Evolutionary conservation across 768 basidiomycete genomes (phyloP).

Genomic region (Pisolithus microcarpus): DNA sequence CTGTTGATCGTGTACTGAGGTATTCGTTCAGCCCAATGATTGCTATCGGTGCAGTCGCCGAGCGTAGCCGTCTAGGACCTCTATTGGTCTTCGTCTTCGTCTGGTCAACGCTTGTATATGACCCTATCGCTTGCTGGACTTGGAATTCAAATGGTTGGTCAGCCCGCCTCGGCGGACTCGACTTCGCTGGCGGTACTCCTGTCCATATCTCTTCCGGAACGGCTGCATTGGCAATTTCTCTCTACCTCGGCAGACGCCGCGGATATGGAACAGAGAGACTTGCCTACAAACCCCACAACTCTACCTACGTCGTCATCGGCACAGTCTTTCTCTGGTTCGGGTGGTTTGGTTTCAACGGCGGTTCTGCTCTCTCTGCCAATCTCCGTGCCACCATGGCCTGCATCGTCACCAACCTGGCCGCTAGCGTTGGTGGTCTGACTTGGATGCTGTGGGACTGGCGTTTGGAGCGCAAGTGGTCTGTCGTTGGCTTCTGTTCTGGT

Average conservation of each 20-base stretch:
- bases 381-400: slow-evolving; percentile 82
- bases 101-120: slow-evolving; percentile 87
- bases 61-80: slow-evolving; percentile 80
- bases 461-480: slow-evolving; percentile 88
- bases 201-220: slow-evolving; percentile 95
- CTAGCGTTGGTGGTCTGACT: slow-evolving; percentile 77
- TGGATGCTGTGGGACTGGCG: slow-evolving; percentile 97
- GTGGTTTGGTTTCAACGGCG: slow-evolving; percentile 96
- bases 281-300: slow-evolving; percentile 92
- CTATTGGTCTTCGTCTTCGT: slow-evolving; percentile 83
- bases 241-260: slow-evolving; percentile 85
- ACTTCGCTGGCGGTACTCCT: slow-evolving; percentile 94
- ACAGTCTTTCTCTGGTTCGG: slow-evolving; percentile 93
- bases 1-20: neutral
- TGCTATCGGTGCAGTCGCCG: slow-evolving; percentile 88
- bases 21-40: slow-evolving; percentile 59
- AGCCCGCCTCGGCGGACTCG: slow-evolving; percentile 70
- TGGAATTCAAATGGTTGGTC: slow-evolving; percentile 85
- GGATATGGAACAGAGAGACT: slow-evolving; percentile 89
- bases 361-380: slow-evolving; percentile 84
- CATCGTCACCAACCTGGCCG: slow-evolving; percentile 90
- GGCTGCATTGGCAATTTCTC: slow-evolving; percentile 83
- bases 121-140: slow-evolving; percentile 94
- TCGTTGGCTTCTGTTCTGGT: slow-evolving; percentile 93
- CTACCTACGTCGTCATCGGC: slow-evolving; percentile 87